phyloP scores from a whole-genome alignment of 2,329 filamentous ascomycete species.

The Penicillium janthinellum region DNA sequence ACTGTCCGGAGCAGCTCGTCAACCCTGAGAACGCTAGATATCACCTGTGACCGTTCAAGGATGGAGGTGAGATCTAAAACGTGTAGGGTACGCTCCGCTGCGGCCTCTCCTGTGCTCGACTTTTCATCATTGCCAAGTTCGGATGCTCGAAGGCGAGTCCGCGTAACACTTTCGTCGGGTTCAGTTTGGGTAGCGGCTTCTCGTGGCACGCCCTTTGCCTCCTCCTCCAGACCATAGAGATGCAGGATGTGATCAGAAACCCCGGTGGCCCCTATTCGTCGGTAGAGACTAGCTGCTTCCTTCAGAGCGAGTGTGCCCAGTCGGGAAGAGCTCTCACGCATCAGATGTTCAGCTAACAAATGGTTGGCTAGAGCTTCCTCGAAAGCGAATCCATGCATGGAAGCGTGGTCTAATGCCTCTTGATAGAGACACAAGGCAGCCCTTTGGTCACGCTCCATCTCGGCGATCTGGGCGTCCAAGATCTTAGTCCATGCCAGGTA shows the following conservation, averaged over 20 bases:
- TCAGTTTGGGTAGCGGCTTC: conserved; percentile 3
- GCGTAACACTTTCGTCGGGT: background rate
- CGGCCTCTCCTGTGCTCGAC: background rate
- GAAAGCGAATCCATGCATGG: conserved; percentile 1
- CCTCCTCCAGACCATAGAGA: background rate
- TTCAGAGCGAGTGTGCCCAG: conserved; percentile 1
- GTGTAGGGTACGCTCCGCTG: background rate
- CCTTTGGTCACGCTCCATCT: conserved; percentile 4
- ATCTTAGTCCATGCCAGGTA: conserved; percentile 9
- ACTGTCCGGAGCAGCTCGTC: conserved; percentile 1
- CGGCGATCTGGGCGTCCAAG: conserved; percentile 3
- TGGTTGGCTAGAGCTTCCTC: conserved; percentile 2
- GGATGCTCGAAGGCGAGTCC: background rate
- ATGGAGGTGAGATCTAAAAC: conserved; percentile 5
- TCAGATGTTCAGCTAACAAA: conserved; percentile 2
- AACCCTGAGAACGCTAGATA: conserved; percentile 1
- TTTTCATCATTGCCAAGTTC: too few species aligned
- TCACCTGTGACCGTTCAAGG: conserved; percentile 5
- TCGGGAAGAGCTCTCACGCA: conserved; percentile 1
- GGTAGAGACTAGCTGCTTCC: conserved; percentile 1
- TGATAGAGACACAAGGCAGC: background rate
- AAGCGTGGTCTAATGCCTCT: conserved; percentile 7
- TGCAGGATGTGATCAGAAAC: background rate
- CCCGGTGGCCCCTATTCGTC: too few species aligned
- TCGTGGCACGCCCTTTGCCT: background rate